Base-by-base conservation (phyloP, 108 stramenopile genomes). In the Epipyxis sp. region DNA sequence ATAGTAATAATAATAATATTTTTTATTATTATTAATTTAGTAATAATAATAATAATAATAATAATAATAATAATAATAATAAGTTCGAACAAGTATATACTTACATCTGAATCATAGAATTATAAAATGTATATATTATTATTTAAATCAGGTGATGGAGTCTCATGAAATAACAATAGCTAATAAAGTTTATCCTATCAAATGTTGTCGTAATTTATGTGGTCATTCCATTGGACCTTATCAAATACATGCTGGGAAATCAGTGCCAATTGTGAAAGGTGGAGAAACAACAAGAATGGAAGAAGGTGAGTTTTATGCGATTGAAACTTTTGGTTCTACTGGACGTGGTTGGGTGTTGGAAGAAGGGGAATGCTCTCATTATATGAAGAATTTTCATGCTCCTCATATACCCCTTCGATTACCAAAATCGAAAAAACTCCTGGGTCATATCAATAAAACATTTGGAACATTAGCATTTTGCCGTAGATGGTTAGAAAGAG, bases 401-500 rank as follows among this genome's bases (percentile, higher is more conserved):
- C 96, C 94, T 30, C 96, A 94, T 72, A 92, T 97, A 1, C 95
- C 98, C 2, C 80, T 99, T 42, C 90, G 97, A 27, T 86, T 98
- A 86, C 91, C 91, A 20, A 84, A 90, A 10, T 85, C 97, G 62
- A 95, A 94, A 81, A 86, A 90, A 74, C 84, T 99, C 20, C 86
- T 99, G 80, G 82, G 80, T 39, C 98, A 99, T 81, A 98, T 99
- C 86, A 97, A 98, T 90, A 94, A 94, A 85, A 99, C 98, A 40
- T 99, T 99, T 85, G 95, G 94, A 1, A 98, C 98, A 0, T 89
- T 99, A 59, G 95, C 96, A 25, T 99, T 98, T 86, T 99, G 98
- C 84, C 90, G 96, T 35, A 85, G 98, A 58, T 99, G 98, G 98
- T 86, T 99, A 50, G 98, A 99, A 84, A 89, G 98, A 1, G 90